Base-by-base conservation (phyloP, 768 basidiomycete genomes). In the Rhodotorula paludigena region DNA sequence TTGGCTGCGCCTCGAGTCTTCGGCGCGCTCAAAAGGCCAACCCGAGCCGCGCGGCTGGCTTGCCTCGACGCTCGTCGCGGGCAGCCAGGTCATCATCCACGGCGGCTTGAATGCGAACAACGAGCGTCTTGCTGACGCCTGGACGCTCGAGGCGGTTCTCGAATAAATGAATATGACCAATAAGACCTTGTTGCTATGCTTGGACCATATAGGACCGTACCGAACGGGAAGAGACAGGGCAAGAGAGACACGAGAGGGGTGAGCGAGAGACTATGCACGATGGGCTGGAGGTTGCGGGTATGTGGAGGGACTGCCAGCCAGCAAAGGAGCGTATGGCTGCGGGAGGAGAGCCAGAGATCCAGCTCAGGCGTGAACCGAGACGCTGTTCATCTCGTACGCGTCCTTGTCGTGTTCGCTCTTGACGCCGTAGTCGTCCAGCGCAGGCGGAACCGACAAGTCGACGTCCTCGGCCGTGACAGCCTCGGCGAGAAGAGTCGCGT, bases 21-120 rank as follows among this genome's bases (percentile, higher is more conserved):
- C 66, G 1, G 15, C 30, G 2, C 2, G 68, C 61, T 32, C 66
- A 54, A 42, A 49, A 28, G 48, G 57, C 11, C 44, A 33, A 0
- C 80, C 81, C 7, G 76, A 78, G 38, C 75, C 79, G 0, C 74
- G 82, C 23, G 82, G 83, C 0, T 83, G 83, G 82, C 81, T 84
- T 71, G 75, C 79, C 2, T 67, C 77, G 0, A 78, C 78, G 2
- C 72, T 64, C 2, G 77, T 77, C 38, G 64, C 72, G 3, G 76
- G 70, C 14, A 75, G 8, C 57, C 70, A 73, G 38, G 68, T 80
- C 15, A 75, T 81, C 5, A 63, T 83, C 23, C 76, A 78, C 5
- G 82, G 83, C 1, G 82, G 83, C 8, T 64, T 83, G 38, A 80
- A 64, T 75, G 78, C 61, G 30, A 77, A 77, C 38, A 83, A 82